Evolutionary conservation across 2,329 filamentous ascomycete genomes (phyloP), one percentile per base, ranked within the genome.

Genomic region (Ambrosiella cleistominuta): DNA sequence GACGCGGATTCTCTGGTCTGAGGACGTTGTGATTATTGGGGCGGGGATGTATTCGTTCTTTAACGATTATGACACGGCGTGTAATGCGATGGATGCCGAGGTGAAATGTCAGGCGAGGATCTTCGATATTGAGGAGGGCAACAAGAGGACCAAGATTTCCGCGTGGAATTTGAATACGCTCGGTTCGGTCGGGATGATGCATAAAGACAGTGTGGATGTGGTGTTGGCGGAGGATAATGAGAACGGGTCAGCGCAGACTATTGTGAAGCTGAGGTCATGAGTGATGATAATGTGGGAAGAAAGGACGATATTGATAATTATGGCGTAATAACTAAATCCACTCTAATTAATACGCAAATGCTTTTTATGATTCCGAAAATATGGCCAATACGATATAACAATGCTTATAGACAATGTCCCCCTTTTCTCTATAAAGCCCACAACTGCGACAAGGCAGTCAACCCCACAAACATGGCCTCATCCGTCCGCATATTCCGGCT

Each of bases 401-500:
- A 11, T 5, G 37, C 19, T 58, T 49, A 35, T 17, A 36, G 17
- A 11, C 19, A 27, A 15, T 44, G 4, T 52, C 56, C 35, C 15
- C 11, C 53, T 17, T 47, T 36, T 55, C 19, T 58, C 44, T 60
- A 60, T 42, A 52, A 40, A 40, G 54, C 71, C 79, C 75, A 84
- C 60, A 83, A 63, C 60, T 72, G 74, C 65, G 82, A 78, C 66
- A 93, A 66, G 1, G 80, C 80, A 65, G 83, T 83, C 66, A 94
- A 68, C 0, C 82, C 86, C 66, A 93, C 79, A 71, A 85, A 86
- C 15, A 94, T 70, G 1, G 88, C 87, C 70, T 95, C 88, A 64
- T 94, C 88, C 0, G 88, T 93, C 62, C 86, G 74, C 62, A 95
- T 91, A 1, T 83, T 88, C 64, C 88, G 75, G 67, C 86, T 91